Percentiles rank a stretch among this genome's conserved stretches.
Evolutionary conservation across 768 basidiomycete genomes (phyloP).

Genomic region (Lactarius vividus): DNA sequence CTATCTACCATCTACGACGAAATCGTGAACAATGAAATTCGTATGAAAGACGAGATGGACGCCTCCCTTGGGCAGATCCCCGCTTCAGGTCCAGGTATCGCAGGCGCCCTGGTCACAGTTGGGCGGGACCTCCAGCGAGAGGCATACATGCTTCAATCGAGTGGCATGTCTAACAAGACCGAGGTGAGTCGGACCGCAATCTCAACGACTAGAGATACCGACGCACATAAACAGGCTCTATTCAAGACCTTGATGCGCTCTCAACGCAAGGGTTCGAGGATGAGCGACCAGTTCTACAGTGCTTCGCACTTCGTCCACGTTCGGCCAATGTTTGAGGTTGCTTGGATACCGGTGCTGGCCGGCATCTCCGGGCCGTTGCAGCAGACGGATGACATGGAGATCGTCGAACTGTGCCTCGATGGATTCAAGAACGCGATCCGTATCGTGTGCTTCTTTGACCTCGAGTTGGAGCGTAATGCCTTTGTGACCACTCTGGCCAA

Average conservation of each 20-base stretch:
- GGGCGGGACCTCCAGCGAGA: slow-evolving; percentile 95
- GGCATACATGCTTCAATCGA: slow-evolving; percentile 92
- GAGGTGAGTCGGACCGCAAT: slow-evolving; percentile 53
- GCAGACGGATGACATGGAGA: slow-evolving; percentile 90
- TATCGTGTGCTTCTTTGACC: slow-evolving; percentile 94
- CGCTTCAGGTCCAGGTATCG: slow-evolving; percentile 63
- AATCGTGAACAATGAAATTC: slow-evolving; percentile 88
- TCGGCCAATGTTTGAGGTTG: slow-evolving; percentile 98
- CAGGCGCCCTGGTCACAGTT: slow-evolving; percentile 80
- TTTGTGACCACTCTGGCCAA: slow-evolving; percentile 96
- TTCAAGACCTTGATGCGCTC: slow-evolving; percentile 91
- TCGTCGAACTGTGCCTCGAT: slow-evolving; percentile 88
- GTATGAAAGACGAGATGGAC: slow-evolving; percentile 98
- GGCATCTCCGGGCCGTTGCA: slow-evolving; percentile 93
- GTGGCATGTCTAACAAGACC: slow-evolving; percentile 95
- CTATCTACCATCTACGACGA: slow-evolving; percentile 82
- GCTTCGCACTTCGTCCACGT: slow-evolving; percentile 97
- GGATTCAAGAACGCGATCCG: slow-evolving; percentile 97
- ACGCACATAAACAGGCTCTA: slow-evolving; percentile 62
- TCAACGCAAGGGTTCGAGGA: slow-evolving; percentile 79
- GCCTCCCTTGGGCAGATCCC: slow-evolving; percentile 42
- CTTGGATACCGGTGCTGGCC: slow-evolving; percentile 97
- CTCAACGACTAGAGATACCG: neutral
- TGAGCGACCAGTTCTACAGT: slow-evolving; percentile 88
- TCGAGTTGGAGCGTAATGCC: slow-evolving; percentile 97